Evolutionary conservation across 768 basidiomycete genomes (phyloP).

Genomic region (Chiua virens): DNA sequence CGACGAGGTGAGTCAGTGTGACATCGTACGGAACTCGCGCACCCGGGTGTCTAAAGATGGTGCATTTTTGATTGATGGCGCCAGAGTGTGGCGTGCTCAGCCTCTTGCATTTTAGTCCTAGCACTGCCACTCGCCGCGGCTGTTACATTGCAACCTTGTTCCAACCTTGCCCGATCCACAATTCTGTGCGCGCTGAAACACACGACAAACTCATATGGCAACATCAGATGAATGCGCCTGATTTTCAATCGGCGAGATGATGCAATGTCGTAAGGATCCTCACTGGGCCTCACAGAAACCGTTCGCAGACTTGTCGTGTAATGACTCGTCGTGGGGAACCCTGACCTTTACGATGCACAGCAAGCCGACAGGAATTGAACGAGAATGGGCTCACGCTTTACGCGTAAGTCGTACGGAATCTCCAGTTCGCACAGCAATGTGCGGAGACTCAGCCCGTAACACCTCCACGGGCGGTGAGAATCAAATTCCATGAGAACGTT

Average conservation of each 20-base stretch:
- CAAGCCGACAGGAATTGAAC: neutral
- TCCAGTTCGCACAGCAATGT: conserved; percentile 19
- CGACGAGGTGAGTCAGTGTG: neutral
- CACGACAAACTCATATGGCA: neutral
- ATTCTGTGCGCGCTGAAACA: conserved; percentile 20
- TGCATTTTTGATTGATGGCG: conserved; percentile 28
- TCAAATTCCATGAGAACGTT: conserved; percentile 18
- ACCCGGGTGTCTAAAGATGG: conserved; percentile 1
- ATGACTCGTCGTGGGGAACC: neutral
- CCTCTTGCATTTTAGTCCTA: conserved; percentile 12
- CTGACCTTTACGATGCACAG: neutral
- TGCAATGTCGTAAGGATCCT: neutral
- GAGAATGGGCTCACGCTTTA: conserved; percentile 1
- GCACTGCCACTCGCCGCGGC: conserved; percentile 24
- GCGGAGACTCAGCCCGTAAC: conserved; percentile 22
- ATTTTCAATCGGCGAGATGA: neutral
- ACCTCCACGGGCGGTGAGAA: conserved; percentile 22
- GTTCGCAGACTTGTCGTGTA: neutral
- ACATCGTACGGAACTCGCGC: neutral
- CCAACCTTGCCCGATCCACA: conserved; percentile 3
- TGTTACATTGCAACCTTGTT: conserved; percentile 31
- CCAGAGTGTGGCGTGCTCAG: conserved; percentile 24
- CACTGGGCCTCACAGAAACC: too few relatives aligned
- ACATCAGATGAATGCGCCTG: neutral
- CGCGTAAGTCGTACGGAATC: neutral